Percentiles rank a stretch among this genome's conserved stretches.
Conservation (phyloP, 352 stramenopile genomes). For the Phytophthora pini region DNA sequence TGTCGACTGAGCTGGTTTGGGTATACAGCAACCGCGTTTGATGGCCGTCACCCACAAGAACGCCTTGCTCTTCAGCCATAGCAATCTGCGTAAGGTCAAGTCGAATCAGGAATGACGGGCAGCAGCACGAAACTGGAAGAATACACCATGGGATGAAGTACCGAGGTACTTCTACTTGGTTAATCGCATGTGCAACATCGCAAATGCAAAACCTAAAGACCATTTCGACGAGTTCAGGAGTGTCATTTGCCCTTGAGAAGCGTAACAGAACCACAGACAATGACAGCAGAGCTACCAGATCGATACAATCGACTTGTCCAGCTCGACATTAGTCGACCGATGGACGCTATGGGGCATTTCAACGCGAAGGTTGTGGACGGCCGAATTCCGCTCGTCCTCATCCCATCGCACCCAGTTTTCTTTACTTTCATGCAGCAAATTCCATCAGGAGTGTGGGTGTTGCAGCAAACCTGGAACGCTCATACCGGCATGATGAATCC, state of each 20-base stretch:
- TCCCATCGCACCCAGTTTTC: slow-evolving; percentile 56
- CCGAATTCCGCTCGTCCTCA: slow-evolving; percentile 71
- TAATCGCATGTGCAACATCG: background rate
- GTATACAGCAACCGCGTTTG: slow-evolving; percentile 73
- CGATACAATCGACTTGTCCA: slow-evolving; percentile 55
- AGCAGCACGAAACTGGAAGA: background rate
- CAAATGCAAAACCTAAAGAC: background rate
- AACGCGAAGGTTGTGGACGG: slow-evolving; percentile 60
- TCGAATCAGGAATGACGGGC: slow-evolving; percentile 2
- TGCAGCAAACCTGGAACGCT: slow-evolving; percentile 88
- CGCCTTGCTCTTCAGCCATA: slow-evolving; percentile 28
- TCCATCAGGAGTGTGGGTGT: slow-evolving; percentile 75
- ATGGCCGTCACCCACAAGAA: slow-evolving; percentile 26
- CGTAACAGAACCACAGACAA: background rate
- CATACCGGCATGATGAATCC: slow-evolving; percentile 81
- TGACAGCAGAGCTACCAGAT: background rate
- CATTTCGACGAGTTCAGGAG: background rate
- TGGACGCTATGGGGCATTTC: slow-evolving; percentile 62
- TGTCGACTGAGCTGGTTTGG: slow-evolving; percentile 62
- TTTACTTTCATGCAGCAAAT: slow-evolving; percentile 60
- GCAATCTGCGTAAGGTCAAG: background rate
- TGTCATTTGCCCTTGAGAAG: background rate
- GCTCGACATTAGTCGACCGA: slow-evolving; percentile 56
- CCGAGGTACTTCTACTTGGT: background rate
- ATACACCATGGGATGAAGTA: background rate